Base-by-base conservation (phyloP, 2,329 filamentous ascomycete species). In the Fusarium falciforme region DNA sequence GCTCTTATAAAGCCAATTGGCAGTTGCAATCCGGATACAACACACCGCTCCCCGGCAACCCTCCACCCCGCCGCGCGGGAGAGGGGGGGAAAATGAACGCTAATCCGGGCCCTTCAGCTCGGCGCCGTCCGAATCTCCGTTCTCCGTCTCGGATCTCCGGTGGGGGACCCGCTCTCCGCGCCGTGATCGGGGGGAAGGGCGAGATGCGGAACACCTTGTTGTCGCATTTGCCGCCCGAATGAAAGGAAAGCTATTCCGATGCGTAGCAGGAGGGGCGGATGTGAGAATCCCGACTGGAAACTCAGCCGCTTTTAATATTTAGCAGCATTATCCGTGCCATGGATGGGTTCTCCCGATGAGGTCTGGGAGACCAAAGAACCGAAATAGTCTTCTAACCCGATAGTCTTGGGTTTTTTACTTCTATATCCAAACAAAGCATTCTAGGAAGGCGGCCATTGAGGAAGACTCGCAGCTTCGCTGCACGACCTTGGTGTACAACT, bases 91-190 rank as follows among this genome's bases (percentile, higher is more conserved):
- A 20, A 31, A 61, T 36, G 9, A 31, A 52, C 44, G 29, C 67
- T 68, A 68, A 49, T 33, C 66, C 72, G 70, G 68, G 20, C 47
- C 49, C 31, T 74, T 63, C 38, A 77, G 76, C 76, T 78, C 76
- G 76, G 76, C 72, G 75, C 75, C 67, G 72, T 58, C 65, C 74
- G 74, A 75, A 78, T 77, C 66, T 78, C 76, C 76, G 76, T 71
- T 67, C 57, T 68, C 68, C 71, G 68, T 71, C 73, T 78, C 76
- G 76, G 76, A 78, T 69, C 73, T 78, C 76, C 76, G 76, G 73
- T 57, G 35, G 27, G 47, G 64, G 68, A 66, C 71, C 76, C 70
- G 73, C 76, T 64, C 66, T 70, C 75, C 74, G 65, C 74, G 76
- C 76, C 76, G 76, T 75, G 68, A 78, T 78, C 76, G 75, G 76